Evolutionary conservation across 2,329 filamentous ascomycete genomes (phyloP), one percentile per base, ranked within the genome.

Genomic region (Neospermospora avenae): DNA sequence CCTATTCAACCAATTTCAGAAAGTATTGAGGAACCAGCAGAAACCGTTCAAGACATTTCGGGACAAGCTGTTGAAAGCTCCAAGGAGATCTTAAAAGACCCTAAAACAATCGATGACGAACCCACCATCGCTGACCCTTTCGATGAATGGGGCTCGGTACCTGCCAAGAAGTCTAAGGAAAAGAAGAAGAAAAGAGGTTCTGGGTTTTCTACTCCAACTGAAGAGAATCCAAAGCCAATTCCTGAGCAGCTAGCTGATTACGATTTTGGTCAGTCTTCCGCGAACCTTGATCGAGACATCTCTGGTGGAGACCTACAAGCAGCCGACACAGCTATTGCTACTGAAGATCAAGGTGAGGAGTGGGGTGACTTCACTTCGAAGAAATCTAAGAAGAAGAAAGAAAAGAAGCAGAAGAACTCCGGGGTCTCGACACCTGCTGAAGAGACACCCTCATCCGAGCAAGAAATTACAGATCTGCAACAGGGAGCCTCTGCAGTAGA

Each of bases 151-250:
- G 49, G 44, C 28, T 52, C 37, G 20, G 31, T 56, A 18, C 46
- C 62, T 35, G 57, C 18, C 16, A 69, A 68, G 45, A 65, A 66
- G 54, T 65, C 60, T n/a, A 67, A 69, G 54, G 65, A 67, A 42
- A 64, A 68, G 53, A 68, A 68, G 58, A 65, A 67, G 28, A 64
- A 66, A 25, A 42, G 42, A 24, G 55, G 44, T 39, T 65, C 42
- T 62, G 62, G 13, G 57, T 31, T 34, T 4, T 62, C 62, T 8
- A 62, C 60, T 13, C 59, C 64, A 54, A 14, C 39, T 16, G 58
- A 60, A 35, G 60, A 48, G 16, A 35, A 8, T 14, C 14, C 25
- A 28, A 34, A 18, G 3, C 31, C 34, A 18, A 10, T 53, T 11
- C 14, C 37, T 11, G 51, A 39, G 24, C 51, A 54, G 18, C 31